Evolutionary conservation across 352 stramenopile genomes (phyloP).

Genomic region (Phytopythium aichiense): DNA sequence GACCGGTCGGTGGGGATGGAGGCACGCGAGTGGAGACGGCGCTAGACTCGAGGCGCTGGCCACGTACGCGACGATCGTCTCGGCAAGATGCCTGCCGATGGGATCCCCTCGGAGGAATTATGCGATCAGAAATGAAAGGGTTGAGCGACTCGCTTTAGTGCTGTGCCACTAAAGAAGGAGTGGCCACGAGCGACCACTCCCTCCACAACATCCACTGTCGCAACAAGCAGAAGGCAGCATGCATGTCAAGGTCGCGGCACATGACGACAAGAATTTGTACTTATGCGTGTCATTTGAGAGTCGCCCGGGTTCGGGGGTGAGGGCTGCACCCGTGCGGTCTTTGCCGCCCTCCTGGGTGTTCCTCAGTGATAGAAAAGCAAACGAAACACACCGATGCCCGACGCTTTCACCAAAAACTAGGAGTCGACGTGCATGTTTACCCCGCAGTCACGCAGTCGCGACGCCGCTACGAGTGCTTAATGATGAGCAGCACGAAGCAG

Average conservation of each 20-base stretch:
- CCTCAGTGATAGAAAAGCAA: slow-evolving; percentile 8
- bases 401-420: not conserved
- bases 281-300: slow-evolving; percentile 60
- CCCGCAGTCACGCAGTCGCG: not conserved
- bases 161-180: too few species aligned
- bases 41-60: not conserved
- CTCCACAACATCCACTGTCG: too few species aligned
- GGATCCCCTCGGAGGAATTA: too few species aligned
- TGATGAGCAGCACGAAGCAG: slow-evolving; percentile 60
- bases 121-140: too few species aligned
- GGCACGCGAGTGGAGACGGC: too few species aligned
- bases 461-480: slow-evolving; percentile 55
- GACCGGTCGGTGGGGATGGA: too few species aligned
- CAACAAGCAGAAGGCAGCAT: slow-evolving; percentile 8
- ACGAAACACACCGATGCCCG: slow-evolving; percentile 17
- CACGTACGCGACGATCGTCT: not conserved
- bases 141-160: too few species aligned
- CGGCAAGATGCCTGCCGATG: too few species aligned
- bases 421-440: not conserved
- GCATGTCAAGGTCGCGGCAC: slow-evolving; percentile 9
- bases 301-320: too few species aligned
- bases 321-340: not conserved
- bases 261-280: slow-evolving; percentile 32
- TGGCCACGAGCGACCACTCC: too few species aligned
- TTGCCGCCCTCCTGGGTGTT: too few species aligned